Percentiles rank a stretch among this genome's conserved stretches.
phyloP scores from a whole-genome alignment of 2,329 filamentous ascomycete species.

The Fusarium sp. region DNA sequence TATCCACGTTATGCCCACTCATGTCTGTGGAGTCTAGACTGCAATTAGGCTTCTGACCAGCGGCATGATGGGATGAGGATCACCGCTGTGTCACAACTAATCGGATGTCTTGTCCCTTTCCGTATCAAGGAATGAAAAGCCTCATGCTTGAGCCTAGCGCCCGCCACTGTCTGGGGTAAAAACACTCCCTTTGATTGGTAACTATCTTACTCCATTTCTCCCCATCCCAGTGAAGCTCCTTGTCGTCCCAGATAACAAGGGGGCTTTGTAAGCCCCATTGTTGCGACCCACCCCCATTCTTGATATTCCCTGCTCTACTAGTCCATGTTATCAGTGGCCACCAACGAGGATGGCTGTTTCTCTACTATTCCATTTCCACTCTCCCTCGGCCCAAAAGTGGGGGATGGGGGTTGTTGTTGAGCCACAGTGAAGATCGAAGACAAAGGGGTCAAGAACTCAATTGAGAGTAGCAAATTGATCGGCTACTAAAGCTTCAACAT shows the following conservation, averaged over 20 bases:
- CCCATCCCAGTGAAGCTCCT: rapidly evolving
- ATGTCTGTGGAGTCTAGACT: too few relatives aligned
- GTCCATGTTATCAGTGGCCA: slow-evolving; percentile 2
- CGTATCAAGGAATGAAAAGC: too few relatives aligned
- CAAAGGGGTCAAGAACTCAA: background rate
- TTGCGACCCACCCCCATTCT: slow-evolving; percentile 4
- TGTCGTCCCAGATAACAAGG: background rate
- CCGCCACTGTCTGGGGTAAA: too few relatives aligned
- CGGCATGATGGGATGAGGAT: too few relatives aligned
- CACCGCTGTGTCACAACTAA: too few relatives aligned
- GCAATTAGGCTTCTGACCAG: too few relatives aligned
- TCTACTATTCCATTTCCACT: background rate
- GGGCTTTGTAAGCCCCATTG: background rate
- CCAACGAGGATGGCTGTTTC: background rate
- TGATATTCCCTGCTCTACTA: background rate
- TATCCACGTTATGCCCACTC: too few relatives aligned
- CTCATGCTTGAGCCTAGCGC: too few relatives aligned
- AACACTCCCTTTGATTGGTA: too few relatives aligned
- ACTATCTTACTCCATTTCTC: too few relatives aligned
- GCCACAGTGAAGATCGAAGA: background rate
- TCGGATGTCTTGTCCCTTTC: too few relatives aligned
- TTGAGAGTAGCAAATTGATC: background rate
- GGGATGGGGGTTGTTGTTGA: slow-evolving; percentile 2
- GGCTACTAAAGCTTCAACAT: slow-evolving; percentile 20
- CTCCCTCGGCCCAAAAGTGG: background rate